Percentiles rank a stretch among this genome's conserved stretches.
Conservation (phyloP, 78 protist species). For the Anaeramoeba flamelloides region DNA sequence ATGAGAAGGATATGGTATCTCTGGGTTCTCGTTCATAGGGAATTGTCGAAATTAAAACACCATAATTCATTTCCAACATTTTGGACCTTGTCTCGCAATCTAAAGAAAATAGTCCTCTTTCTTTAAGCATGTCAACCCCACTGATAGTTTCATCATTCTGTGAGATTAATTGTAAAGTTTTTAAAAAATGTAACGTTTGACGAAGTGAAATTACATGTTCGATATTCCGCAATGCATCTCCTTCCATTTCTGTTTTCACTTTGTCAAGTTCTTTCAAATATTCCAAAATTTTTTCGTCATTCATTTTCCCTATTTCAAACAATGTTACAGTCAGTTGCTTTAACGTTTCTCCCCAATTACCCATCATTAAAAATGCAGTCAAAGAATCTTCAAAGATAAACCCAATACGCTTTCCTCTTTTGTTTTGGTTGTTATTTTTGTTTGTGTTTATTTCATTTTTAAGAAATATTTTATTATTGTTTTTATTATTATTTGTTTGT, state of each 20-base stretch:
- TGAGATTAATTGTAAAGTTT: too few species aligned
- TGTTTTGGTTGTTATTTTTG: too few species aligned
- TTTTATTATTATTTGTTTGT: too few species aligned
- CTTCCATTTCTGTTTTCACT: conserved; percentile 31
- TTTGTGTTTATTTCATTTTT: too few species aligned
- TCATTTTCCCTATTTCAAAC: conserved; percentile 75
- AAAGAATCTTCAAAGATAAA: conserved; percentile 59
- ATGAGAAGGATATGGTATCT: too few species aligned
- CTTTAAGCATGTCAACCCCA: too few species aligned
- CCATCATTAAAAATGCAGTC: conserved; percentile 84
- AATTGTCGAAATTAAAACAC: conserved; percentile 52
- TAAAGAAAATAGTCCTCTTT: conserved; percentile 1
- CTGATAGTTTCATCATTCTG: too few species aligned
- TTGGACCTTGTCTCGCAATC: conserved; percentile 15
- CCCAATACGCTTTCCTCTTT: conserved; percentile 46
- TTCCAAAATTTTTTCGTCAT: conserved; percentile 50
- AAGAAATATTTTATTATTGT: too few species aligned
- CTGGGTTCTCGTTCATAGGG: too few species aligned
- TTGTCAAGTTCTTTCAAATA: conserved; percentile 44
- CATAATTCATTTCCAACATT: conserved; percentile 42
- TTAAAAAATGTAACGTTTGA: conserved; percentile 37
- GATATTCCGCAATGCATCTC: conserved; percentile 50
- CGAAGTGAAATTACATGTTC: conserved; percentile 54
- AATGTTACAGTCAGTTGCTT: conserved; percentile 83
- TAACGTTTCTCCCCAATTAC: conserved; percentile 51